phyloP scores from a whole-genome alignment of 140 eudicot genomes.

The Anethum foeniculum region DNA sequence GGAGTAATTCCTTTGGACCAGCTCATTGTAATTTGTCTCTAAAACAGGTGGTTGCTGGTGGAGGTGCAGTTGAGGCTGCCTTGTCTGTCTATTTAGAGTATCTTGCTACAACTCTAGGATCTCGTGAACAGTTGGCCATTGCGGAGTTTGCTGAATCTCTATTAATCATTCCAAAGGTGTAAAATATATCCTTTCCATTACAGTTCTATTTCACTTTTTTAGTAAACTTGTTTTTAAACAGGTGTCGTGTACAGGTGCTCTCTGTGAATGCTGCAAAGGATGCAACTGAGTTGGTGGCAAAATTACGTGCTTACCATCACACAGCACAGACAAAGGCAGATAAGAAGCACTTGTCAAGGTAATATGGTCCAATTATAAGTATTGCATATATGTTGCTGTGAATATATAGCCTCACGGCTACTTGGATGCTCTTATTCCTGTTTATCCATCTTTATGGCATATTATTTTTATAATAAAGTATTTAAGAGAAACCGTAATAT shows the following conservation, averaged over 20 bases:
- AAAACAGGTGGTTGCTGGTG: constrained; percentile 94
- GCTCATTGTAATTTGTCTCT: background rate
- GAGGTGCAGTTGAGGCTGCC: constrained; percentile 98
- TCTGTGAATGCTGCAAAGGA: constrained; percentile 98
- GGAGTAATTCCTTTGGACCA: background rate
- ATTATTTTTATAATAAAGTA: background rate
- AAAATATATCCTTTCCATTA: background rate
- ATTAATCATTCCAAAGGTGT: constrained; percentile 77
- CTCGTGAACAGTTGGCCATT: constrained; percentile 93
- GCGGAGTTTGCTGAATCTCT: constrained; percentile 94
- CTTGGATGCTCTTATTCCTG: background rate
- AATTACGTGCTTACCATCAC: constrained; percentile 83
- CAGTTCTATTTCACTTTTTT: background rate
- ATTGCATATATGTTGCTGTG: background rate
- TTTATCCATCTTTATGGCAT: background rate
- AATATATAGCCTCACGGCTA: background rate
- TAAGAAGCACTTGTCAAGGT: constrained; percentile 93
- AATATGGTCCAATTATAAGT: background rate
- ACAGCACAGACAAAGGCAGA: constrained; percentile 97
- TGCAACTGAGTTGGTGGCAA: constrained; percentile 92
- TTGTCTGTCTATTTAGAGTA: constrained; percentile 86
- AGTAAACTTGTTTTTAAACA: background rate
- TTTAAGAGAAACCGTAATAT: background rate
- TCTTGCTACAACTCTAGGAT: constrained; percentile 92
- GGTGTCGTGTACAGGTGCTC: constrained; percentile 48